phyloP scores from a whole-genome alignment of 257 asterid genomes.

The Ilex asprella region DNA sequence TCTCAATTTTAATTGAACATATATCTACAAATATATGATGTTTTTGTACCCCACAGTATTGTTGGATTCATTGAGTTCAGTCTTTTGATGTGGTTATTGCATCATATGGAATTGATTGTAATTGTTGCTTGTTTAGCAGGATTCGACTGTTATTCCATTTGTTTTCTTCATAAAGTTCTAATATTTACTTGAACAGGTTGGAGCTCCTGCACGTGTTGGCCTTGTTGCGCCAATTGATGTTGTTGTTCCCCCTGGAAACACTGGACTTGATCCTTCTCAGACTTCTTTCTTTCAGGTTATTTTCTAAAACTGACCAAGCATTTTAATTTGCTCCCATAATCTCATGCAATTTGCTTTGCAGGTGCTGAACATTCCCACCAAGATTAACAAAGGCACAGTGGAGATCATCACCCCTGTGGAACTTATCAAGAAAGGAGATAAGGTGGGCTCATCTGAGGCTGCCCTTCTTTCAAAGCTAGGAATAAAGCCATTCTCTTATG shows the following conservation, averaged over 20 bases:
- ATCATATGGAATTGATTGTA: neutral
- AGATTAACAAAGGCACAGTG: constrained; percentile 35
- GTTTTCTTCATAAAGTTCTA: too few relatives aligned
- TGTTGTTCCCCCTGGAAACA: constrained; percentile 35
- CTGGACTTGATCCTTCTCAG: constrained; percentile 39
- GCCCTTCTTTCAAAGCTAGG: constrained; percentile 31
- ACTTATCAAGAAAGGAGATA: constrained; percentile 26
- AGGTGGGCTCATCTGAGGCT: constrained; percentile 35
- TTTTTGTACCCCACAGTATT: too few relatives aligned
- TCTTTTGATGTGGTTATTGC: neutral
- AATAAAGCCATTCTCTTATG: constrained; percentile 37
- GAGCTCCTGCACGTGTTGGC: constrained; percentile 37
- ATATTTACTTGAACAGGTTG: constrained; percentile 17
- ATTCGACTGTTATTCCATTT: neutral
- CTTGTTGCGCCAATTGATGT: constrained; percentile 33
- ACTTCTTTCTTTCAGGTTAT: constrained; percentile 38
- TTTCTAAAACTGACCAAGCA: neutral
- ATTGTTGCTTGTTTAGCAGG: neutral
- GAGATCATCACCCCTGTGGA: constrained; percentile 37
- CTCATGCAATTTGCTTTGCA: neutral
- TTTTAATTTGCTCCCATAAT: neutral
- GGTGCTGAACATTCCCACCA: constrained; percentile 36
- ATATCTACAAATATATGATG: too few relatives aligned
- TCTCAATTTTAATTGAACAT: too few relatives aligned
- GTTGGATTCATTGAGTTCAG: too few relatives aligned